Percentiles rank a stretch among this genome's conserved stretches.
Conservation (phyloP, 208 protist genomes). For the Leishmania mexicana region DNA sequence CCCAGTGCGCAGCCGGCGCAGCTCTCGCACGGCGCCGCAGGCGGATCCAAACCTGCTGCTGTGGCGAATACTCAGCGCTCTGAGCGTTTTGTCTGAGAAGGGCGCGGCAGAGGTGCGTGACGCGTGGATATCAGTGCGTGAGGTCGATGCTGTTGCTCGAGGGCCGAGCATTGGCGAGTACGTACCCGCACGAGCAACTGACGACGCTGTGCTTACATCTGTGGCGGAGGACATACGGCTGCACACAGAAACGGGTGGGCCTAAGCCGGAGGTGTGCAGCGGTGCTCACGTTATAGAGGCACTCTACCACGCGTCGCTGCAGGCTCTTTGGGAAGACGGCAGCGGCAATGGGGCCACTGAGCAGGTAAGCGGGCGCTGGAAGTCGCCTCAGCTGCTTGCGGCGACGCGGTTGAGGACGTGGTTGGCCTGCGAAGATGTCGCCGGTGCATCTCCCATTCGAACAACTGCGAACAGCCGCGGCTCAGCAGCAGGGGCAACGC, state of each 20-base stretch:
- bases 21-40: neutral
- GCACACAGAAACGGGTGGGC: neutral
- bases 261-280: neutral
- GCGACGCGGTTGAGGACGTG: conserved; percentile 21
- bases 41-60: neutral
- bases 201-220: neutral
- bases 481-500: neutral
- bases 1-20: neutral
- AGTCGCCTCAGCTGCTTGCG: neutral
- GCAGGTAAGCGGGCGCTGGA: neutral
- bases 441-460: neutral
- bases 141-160: neutral
- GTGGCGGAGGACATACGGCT: neutral
- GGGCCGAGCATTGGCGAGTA: neutral
- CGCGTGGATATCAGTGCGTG: conserved; percentile 7
- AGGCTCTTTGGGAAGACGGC: neutral
- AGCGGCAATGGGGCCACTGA: neutral
- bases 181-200: neutral
- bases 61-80: conserved; percentile 11
- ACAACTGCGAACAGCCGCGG: neutral
- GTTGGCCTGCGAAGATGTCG: neutral
- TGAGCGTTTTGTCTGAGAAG: conserved; percentile 2
- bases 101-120: conserved; percentile 27
- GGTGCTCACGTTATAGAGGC: neutral
- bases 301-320: conserved; percentile 5